Evolutionary conservation across 2,329 filamentous ascomycete genomes (phyloP).

Genomic region (Sordariomycetes sp.): DNA sequence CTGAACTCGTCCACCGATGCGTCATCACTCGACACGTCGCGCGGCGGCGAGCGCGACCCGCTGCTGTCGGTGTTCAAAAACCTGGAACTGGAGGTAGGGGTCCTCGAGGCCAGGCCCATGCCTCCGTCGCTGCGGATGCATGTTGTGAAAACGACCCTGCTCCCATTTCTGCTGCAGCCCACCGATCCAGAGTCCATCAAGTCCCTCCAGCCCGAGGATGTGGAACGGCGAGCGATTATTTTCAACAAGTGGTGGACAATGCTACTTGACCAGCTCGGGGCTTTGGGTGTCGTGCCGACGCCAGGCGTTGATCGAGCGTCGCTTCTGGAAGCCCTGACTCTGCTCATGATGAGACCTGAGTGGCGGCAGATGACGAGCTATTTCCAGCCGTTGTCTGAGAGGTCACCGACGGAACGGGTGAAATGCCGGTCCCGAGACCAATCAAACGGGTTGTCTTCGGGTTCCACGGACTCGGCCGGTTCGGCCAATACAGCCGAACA

Average conservation of each 20-base stretch:
- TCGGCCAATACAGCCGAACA: constrained; percentile 62
- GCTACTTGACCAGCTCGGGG: constrained; percentile 69
- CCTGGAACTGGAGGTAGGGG: constrained; percentile 32
- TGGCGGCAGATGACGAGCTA: constrained; percentile 65
- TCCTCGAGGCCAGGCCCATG: constrained; percentile 59
- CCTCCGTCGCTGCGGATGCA: constrained; percentile 52
- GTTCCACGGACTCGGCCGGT: constrained; percentile 45
- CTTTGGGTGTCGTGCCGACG: constrained; percentile 53
- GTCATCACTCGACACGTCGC: constrained; percentile 29
- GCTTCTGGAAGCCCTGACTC: constrained; percentile 64
- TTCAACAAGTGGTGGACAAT: constrained; percentile 86
- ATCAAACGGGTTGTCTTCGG: constrained; percentile 25
- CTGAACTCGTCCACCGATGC: constrained; percentile 25
- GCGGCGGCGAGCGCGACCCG: constrained; percentile 28
- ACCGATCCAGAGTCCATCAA: constrained; percentile 52
- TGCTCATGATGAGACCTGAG: constrained; percentile 79
- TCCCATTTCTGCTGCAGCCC: constrained; percentile 67
- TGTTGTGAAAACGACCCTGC: constrained; percentile 55
- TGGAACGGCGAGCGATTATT: constrained; percentile 67
- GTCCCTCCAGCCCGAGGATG: constrained; percentile 58
- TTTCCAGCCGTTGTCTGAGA: constrained; percentile 48
- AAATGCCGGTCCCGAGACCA: constrained; percentile 29
- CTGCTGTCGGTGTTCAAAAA: constrained; percentile 42
- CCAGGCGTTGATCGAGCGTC: constrained; percentile 73
- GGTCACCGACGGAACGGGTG: constrained; percentile 31